Conservation (phyloP, 139 green algal genomes). For the Edaphochlamys debaryana region DNA sequence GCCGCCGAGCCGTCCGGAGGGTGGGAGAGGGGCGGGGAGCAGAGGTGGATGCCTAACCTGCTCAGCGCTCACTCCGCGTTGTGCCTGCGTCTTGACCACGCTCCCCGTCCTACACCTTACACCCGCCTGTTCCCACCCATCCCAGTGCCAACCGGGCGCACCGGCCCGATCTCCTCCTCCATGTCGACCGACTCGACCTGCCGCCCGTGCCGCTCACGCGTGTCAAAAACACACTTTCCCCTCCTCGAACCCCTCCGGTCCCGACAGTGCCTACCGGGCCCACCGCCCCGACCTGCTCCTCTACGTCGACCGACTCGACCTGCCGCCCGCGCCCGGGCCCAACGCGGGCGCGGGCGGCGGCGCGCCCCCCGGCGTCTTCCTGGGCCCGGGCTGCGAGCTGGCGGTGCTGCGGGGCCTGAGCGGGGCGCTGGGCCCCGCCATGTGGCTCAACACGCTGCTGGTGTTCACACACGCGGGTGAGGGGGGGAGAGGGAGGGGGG, state of each 20-base stretch:
- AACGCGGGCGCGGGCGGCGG: neutral
- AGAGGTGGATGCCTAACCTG: too few species aligned
- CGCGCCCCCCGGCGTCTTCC: constrained; percentile 19
- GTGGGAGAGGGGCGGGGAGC: neutral
- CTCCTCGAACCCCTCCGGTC: neutral
- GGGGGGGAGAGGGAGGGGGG: neutral
- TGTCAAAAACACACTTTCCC: too few species aligned
- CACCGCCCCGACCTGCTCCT: constrained; percentile 67
- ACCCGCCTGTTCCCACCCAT: too few species aligned
- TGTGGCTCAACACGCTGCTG: constrained; percentile 73
- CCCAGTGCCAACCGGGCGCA: constrained; percentile 56
- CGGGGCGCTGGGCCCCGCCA: constrained; percentile 41
- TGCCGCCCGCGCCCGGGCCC: neutral
- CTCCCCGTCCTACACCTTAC: too few species aligned
- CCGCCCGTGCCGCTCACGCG: constrained; percentile 2
- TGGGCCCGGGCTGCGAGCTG: constrained; percentile 43
- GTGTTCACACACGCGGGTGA: constrained; percentile 60
- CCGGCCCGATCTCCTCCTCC: constrained; percentile 65
- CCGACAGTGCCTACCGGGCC: constrained; percentile 47
- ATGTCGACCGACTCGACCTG: constrained; percentile 62
- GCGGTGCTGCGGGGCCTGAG: constrained; percentile 46
- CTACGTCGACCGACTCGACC: constrained; percentile 66
- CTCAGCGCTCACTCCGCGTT: too few species aligned
- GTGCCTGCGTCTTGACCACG: too few species aligned
- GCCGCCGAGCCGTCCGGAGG: too few species aligned